Conservation (phyloP, 352 stramenopile species). For the Globisporangium cystogenes region DNA sequence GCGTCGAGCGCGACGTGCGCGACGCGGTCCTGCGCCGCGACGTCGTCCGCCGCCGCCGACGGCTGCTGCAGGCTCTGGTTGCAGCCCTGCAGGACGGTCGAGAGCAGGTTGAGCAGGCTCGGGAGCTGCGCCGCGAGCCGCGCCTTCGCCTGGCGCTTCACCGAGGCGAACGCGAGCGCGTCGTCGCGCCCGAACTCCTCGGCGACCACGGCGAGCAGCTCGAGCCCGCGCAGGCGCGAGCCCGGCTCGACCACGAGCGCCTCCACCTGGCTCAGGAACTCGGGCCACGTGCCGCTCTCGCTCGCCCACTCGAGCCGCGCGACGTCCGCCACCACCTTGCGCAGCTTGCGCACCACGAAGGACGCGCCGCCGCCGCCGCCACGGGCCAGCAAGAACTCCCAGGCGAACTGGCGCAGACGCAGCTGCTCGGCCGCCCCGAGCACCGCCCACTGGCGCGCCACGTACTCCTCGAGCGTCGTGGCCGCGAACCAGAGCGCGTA, state of each 20-base stretch:
- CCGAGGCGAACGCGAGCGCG: conserved; percentile 37
- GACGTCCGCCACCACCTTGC: conserved; percentile 71
- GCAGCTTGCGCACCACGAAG: conserved; percentile 64
- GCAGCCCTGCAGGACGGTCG: conserved; percentile 37
- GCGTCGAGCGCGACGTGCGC: conserved; percentile 47
- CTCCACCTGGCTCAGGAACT: conserved; percentile 64
- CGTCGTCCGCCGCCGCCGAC: conserved; percentile 7
- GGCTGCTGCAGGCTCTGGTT: conserved; percentile 31
- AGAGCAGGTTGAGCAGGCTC: conserved; percentile 40
- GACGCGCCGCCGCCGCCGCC: conserved; percentile 9
- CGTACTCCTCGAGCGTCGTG: conserved; percentile 71
- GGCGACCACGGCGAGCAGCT: conserved; percentile 50
- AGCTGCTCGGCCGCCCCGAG: conserved; percentile 35
- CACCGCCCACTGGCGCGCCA: conserved; percentile 47
- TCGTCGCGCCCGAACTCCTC: conserved; percentile 77
- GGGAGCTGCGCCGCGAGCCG: conserved; percentile 39
- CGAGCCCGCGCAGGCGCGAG: conserved; percentile 39
- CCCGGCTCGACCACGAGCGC: conserved; percentile 36
- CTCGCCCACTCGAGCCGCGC: conserved; percentile 47
- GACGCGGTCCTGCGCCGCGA: conserved; percentile 32
- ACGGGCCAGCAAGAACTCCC: conserved; percentile 40
- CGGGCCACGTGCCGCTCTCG: conserved; percentile 30
- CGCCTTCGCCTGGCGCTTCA: conserved; percentile 36
- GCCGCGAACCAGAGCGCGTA: conserved; percentile 76
- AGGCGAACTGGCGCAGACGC: conserved; percentile 58